Base-by-base conservation (phyloP, 192 early-diverging fungal species). In the Coemansia sp. region DNA sequence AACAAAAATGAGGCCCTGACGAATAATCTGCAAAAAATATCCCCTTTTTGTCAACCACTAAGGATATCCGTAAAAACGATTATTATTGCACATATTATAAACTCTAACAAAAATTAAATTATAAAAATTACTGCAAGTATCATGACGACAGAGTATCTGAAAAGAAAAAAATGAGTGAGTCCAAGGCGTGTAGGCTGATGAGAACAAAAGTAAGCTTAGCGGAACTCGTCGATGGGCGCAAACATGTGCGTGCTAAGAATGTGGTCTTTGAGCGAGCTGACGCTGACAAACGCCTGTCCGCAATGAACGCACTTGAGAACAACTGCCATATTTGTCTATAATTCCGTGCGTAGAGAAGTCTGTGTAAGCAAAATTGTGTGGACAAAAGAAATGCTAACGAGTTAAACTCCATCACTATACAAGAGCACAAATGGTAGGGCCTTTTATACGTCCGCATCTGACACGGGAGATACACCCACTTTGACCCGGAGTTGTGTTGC, bases 311-410 rank as follows among this genome's bases (percentile, higher is more conserved):
- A 41, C n/a, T 8, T 28, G 2, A 8, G 14, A 28, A 46, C 6
- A 57, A 79, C 39, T 79, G 84, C n/a, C n/a, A n/a, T n/a, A n/a
- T n/a, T n/a, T n/a, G n/a, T 53, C 86, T 61, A 15, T 48, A 29
- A 25, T 48, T 14, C 31, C 11, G 7, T 34, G 31, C 11, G 31
- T 48, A 25, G 12, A 29, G 9, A 48, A 12, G 28, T 11, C 10
- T 20, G 2, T 11, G 19, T 4, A 51, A 36, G 36, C 14, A 39
- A 39, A 10, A 39, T 39, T 12, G 17, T 3, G 4, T 39, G 11
- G 3, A 12, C 4, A 39, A 39, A 39, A 39, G 11, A 39, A 15
- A 2, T 15, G 36, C 17, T 39, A n/a, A n/a, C n/a, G n/a, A n/a
- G n/a, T n/a, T n/a, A n/a, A n/a, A n/a, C n/a, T n/a, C n/a, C n/a